Evolutionary conservation across 73 alveolate genomes (phyloP).

Genomic region (Uronychia setigera): DNA sequence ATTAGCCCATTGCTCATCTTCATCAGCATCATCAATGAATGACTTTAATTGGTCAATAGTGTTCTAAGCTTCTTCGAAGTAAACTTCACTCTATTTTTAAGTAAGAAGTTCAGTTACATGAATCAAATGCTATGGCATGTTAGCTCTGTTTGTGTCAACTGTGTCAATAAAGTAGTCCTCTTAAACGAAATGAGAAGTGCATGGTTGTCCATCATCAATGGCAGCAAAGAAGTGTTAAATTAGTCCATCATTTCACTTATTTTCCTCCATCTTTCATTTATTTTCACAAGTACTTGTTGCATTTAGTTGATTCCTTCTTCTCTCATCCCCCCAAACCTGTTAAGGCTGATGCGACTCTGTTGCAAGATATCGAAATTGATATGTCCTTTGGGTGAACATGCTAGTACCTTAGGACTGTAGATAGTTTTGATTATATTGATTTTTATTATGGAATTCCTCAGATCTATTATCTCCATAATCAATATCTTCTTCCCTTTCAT

Average conservation of each 20-base stretch:
- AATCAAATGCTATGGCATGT: too few relatives aligned
- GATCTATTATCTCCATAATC: background rate
- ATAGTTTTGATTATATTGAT: background rate
- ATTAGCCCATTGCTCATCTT: too few relatives aligned
- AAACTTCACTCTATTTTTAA: too few relatives aligned
- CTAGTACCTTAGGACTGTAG: background rate
- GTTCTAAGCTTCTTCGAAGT: too few relatives aligned
- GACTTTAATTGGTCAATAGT: too few relatives aligned
- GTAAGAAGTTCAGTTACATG: too few relatives aligned
- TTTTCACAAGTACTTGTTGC: background rate
- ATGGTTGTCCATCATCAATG: background rate
- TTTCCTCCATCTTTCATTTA: background rate
- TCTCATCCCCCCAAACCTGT: background rate
- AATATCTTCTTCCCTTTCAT: background rate
- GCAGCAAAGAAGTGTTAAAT: background rate
- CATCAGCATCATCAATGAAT: too few relatives aligned
- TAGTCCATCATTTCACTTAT: too few relatives aligned
- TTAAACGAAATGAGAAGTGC: background rate
- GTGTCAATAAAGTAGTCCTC: too few relatives aligned
- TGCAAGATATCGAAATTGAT: background rate
- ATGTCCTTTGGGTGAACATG: background rate
- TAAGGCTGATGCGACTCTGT: background rate
- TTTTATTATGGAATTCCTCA: too few relatives aligned
- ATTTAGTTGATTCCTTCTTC: background rate
- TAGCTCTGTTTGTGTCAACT: too few relatives aligned